Percentiles rank a stretch among this genome's conserved stretches.
These are phyloP conservation scores for Hygrocybe punicea DNA, from an alignment of 768 basidiomycete species.

Conservation along the genomic window DNA sequence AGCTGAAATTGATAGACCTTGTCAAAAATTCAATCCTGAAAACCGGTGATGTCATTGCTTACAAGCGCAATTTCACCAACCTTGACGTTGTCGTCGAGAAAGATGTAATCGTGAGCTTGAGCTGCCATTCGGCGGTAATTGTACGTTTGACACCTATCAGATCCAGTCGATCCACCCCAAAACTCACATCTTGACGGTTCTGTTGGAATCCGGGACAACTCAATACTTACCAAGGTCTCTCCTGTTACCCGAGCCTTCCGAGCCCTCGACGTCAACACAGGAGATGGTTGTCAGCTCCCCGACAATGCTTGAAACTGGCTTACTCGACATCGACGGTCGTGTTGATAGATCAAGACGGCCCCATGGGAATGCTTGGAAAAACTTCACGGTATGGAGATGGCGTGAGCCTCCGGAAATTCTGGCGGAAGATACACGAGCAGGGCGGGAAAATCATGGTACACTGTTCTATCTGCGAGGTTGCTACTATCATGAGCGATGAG, in stretches of 20 bases:
- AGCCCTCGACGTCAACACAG: slow-evolving; percentile 29
- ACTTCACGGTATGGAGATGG: slow-evolving; percentile 54
- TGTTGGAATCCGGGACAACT: slow-evolving; percentile 38
- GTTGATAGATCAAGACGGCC: slow-evolving; percentile 41
- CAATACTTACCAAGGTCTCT: slow-evolving; percentile 38
- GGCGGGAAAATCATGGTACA: slow-evolving; percentile 46
- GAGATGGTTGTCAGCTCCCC: slow-evolving; percentile 42
- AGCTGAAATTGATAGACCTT: slow-evolving; percentile 45
- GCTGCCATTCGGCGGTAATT: background rate
- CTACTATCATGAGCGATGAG: slow-evolving; percentile 39
- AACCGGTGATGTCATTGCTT: slow-evolving; percentile 54
- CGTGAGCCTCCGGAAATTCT: slow-evolving; percentile 31
- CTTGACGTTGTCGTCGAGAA: slow-evolving; percentile 47
- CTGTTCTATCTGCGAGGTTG: slow-evolving; percentile 48
- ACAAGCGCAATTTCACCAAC: slow-evolving; percentile 46
- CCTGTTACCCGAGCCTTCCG: slow-evolving; percentile 27
- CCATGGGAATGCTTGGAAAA: slow-evolving; percentile 57
- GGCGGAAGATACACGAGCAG: slow-evolving; percentile 15
- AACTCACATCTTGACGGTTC: slow-evolving; percentile 41
- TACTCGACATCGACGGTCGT: slow-evolving; percentile 52
- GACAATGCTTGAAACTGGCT: slow-evolving; percentile 47
- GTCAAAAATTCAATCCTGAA: slow-evolving; percentile 44
- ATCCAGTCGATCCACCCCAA: slow-evolving; percentile 45
- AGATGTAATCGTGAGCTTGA: slow-evolving; percentile 47
- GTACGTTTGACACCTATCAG: slow-evolving; percentile 27